Evolutionary conservation across 345 rosid species (phyloP), one percentile per base, ranked within the genome.

Genomic region (Rhizophora mangle): DNA sequence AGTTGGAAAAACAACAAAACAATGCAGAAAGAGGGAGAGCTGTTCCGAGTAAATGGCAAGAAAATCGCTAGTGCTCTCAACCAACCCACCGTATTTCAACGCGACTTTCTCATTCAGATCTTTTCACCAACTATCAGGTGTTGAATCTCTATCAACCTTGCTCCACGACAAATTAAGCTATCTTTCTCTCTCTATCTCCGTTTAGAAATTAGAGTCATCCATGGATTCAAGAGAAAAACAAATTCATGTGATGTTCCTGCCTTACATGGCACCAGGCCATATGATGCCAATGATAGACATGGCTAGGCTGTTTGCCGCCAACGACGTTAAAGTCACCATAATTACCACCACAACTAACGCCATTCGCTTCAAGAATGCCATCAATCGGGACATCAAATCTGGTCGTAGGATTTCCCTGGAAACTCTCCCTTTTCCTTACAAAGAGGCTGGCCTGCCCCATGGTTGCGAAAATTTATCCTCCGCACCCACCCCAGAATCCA

Each of bases 181-280:
- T 9, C 37, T 34, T 34, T 34, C 37, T 34, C 37, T 8, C 37
- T 8, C 37, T 34, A 34, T 34, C 6, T 34, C 10, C 37, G 7
- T 43, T 15, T 13, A 43, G 49, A 34, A 43, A 43, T 43, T 4
- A 27, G 37, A 6, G 9, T 21, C 13, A 13, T 62, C 55, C 54
- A 80, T 80, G 83, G 74, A 29, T 36, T 56, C 76, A 8, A 37
- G 39, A 67, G 60, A 53, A 63, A 65, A 31, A 11, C 64, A 68
- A 21, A 46, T 80, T 20, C 82, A 78, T 62, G 72, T 74, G 3
- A 80, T 80, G 78, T 78, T 83, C 70, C 74, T 80, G 22, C 83
- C 83, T 8, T 80, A 62, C 68, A 34, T 76, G 67, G 83, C 83
- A n/a, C 78, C 79, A 67, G 83, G 83, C 71, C 81, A 80, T 66